Evolutionary conservation across 805 yeast genomes (phyloP), one percentile per base, ranked within the genome.

Genomic region (Debaryomyces prosopidis): DNA sequence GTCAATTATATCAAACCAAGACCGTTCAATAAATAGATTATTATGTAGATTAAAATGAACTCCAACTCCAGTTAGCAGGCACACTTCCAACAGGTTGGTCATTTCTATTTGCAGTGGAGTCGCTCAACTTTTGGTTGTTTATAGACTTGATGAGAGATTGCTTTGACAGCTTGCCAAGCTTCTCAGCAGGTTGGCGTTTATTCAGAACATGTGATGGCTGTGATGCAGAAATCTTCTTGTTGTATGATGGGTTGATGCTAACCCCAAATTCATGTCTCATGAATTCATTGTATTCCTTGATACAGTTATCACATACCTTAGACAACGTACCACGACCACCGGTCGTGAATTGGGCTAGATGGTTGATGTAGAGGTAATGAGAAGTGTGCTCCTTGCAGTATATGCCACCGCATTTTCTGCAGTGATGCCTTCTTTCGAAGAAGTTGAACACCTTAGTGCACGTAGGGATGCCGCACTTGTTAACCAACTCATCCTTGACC

Each of bases 11-110:
- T 10, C 26, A 23, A 23, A 23, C 26, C 26, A 23, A n/a, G 26
- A 23, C 10, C 9, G 6, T 23, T 7, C 26, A 23, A 23, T 23
- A 23, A 23, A 23, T 30, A 14, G 12, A 30, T 30, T 6, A 35
- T 14, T 35, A 37, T 17, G 36, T 41, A 15, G 18, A 36, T 43
- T 67, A 84, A 54, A 84, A 84, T 15, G 89, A 83, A 49, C 87
- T 81, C 91, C 91, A 85, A 55, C 80, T 81, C 90, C 90, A 85
- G 59, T 85, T 87, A 14, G 85, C 88, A 11, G 89, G 89, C 8
- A 84, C 75, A 34, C 72, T 65, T n/a, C 76, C 77, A 17, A 62
- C 76, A 36, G 62, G 40, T 43, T 62, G 71, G 15, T 68, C 81
- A 35, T 69, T 39, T 39, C 49, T 39, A 27, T 39, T 47, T 18